Evolutionary conservation across 2,329 filamentous ascomycete genomes (phyloP).

Genomic region (Didymosphaeria variabile): DNA sequence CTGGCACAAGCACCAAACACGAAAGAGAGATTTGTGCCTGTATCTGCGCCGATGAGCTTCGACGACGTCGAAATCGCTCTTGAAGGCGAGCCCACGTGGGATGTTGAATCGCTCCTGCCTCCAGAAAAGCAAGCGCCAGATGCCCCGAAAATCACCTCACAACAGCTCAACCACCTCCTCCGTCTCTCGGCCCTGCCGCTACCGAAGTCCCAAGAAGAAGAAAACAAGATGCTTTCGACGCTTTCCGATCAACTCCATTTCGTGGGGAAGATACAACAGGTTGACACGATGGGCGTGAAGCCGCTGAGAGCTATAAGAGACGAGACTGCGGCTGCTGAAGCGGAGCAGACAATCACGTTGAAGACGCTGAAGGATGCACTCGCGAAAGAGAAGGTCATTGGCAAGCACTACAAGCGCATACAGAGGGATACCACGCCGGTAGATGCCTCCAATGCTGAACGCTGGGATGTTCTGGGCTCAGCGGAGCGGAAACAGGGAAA

Average conservation of each 20-base stretch:
- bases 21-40: neutral
- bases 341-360: conserved; percentile 68
- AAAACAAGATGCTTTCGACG: conserved; percentile 75
- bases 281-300: conserved; percentile 76
- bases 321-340: conserved; percentile 68
- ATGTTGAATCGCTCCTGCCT: conserved; percentile 77
- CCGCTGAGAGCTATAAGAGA: conserved; percentile 84
- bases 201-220: conserved; percentile 69
- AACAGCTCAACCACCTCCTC: conserved; percentile 83
- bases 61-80: conserved; percentile 58
- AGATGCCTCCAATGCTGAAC: conserved; percentile 59
- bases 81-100: conserved; percentile 77
- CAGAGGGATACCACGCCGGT: conserved; percentile 55
- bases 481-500: conserved; percentile 73
- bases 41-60: conserved; percentile 23
- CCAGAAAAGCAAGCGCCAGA: conserved; percentile 38
- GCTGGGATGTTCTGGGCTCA: conserved; percentile 75
- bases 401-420: conserved; percentile 62
- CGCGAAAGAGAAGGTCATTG: conserved; percentile 67
- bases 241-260: conserved; percentile 88
- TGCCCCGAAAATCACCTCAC: conserved; percentile 63
- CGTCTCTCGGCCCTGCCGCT: conserved; percentile 86
- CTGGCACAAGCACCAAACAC: neutral
- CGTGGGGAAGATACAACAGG: conserved; percentile 82
- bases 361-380: conserved; percentile 66